These are phyloP conservation scores for Penicillium frequentans DNA, from an alignment of 2,329 filamentous ascomycete genomes.

Conservation along the genomic window DNA sequence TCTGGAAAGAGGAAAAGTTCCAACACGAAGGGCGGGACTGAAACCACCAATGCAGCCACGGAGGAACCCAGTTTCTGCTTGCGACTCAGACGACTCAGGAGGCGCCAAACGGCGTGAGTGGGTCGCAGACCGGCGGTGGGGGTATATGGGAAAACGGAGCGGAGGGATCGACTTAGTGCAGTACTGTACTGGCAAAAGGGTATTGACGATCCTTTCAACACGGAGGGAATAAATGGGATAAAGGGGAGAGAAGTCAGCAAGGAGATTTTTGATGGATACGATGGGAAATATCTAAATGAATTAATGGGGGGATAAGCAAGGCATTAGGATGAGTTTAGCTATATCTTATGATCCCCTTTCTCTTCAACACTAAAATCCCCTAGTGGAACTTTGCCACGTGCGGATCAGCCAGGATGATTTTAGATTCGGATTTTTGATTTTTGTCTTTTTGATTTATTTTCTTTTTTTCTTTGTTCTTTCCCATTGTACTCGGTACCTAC, in stretches of 20 bases:
- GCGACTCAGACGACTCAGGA: slow-evolving; percentile 16
- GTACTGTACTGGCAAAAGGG: background rate
- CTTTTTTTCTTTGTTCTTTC: background rate
- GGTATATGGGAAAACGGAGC: slow-evolving; percentile 8
- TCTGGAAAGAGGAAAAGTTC: slow-evolving; percentile 1
- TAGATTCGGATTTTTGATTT: background rate
- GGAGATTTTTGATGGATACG: background rate
- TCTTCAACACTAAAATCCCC: background rate
- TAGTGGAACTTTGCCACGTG: slow-evolving; percentile 24
- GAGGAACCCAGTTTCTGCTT: slow-evolving; percentile 2
- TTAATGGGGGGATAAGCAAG: background rate
- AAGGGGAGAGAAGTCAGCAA: background rate
- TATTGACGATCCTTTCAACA: background rate
- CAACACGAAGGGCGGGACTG: slow-evolving; percentile 8
- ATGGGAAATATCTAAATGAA: background rate
- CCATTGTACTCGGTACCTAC: background rate
- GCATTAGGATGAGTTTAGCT: background rate
- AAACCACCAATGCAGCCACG: slow-evolving; percentile 11
- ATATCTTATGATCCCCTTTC: background rate
- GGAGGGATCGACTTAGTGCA: slow-evolving; percentile 4
- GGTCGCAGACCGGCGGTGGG: slow-evolving; percentile 15
- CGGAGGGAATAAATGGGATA: background rate
- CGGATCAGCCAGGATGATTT: slow-evolving; percentile 13
- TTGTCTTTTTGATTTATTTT: background rate
- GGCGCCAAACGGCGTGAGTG: slow-evolving; percentile 20